Percentiles rank a stretch among this genome's conserved stretches.
Evolutionary conservation across 73 alveolate genomes (phyloP).

Genomic region (Paramecium octaurelia): DNA sequence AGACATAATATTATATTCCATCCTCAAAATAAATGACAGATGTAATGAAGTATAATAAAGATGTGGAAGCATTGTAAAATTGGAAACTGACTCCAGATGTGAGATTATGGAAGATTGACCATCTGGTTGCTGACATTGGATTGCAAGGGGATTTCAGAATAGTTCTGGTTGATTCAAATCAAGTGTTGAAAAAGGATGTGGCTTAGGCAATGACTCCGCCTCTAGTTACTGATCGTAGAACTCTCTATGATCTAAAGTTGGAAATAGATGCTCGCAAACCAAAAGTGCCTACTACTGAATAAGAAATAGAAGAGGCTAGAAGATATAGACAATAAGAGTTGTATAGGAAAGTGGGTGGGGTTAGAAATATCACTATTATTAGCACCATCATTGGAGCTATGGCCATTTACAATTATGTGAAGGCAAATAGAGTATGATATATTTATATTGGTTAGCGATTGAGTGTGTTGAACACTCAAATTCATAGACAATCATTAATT

Average conservation of each 20-base stretch:
- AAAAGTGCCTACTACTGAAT: background rate
- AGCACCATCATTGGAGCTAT: background rate
- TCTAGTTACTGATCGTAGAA: background rate
- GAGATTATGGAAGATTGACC: slow-evolving; percentile 31
- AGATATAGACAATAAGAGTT: background rate
- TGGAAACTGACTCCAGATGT: background rate
- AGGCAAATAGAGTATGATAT: background rate
- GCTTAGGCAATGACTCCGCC: background rate
- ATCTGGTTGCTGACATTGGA: slow-evolving; percentile 17
- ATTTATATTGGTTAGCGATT: background rate
- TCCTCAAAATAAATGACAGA: background rate
- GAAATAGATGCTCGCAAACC: slow-evolving; percentile 47
- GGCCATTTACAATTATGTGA: slow-evolving; percentile 38
- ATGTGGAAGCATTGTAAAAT: background rate
- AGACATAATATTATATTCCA: background rate
- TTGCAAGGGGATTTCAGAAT: slow-evolving; percentile 23
- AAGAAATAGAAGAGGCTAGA: slow-evolving; percentile 46
- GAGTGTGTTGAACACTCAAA: background rate
- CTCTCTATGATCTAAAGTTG: background rate
- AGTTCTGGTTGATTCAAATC: background rate
- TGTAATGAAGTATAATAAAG: background rate
- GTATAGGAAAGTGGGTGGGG: slow-evolving; percentile 7
- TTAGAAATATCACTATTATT: background rate
- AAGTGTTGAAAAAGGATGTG: background rate
- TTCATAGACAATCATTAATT: background rate